Base-by-base conservation (phyloP, 306 rosid genomes). In the Casuarina cunninghamiana region DNA sequence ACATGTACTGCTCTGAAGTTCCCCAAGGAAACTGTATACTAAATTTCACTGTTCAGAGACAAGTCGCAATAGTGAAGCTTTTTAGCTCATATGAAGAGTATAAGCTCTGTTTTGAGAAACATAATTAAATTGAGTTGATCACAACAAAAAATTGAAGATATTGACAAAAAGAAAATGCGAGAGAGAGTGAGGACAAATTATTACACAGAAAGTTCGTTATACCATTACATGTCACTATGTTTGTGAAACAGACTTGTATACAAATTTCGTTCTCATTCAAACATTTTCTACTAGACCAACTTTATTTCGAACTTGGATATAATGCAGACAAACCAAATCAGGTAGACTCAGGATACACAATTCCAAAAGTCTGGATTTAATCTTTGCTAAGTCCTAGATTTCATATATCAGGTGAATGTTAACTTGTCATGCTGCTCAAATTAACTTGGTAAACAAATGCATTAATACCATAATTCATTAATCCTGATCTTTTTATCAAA, bases 391-490 rank as follows among this genome's bases (percentile, higher is more conserved):
- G 17, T 51, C n/a, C 0, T 12, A 51, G 55, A 3, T 51, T 51
- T 51, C 63, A 57, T 57, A 38, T 57, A 57, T 57, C 63, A 57
- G 38, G 63, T 35, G 55, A 19, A 57, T 57, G 63, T 57, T 12
- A 21, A 9, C 2, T 35, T 26, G 21, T 57, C 63, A 9, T 2
- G 38, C 63, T 21, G 38, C 4, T 5, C 3, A 57, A 57, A 12
- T 57, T 5, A 57, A 32, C 63, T 57, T 57, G 39, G 15, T 21
- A 10, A 38, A 57, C 26, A 57, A 57, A 57, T 17, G 21, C 38
- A 57, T 6, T 57, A 12, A 57, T 19, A 9, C 21, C 10, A 54
- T 35, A 53, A 53, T 67, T 26, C 70, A 48, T 74, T 26, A 54
- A 67, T 5, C 12, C 26, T 21, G 21, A 15, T 17, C 11, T 1